A percentile compares a stretch with the other conserved stretches of the same genome.
Evolutionary conservation across 371 early-diverging fungal genomes (phyloP).

Genomic region (Mortierella sp.): DNA sequence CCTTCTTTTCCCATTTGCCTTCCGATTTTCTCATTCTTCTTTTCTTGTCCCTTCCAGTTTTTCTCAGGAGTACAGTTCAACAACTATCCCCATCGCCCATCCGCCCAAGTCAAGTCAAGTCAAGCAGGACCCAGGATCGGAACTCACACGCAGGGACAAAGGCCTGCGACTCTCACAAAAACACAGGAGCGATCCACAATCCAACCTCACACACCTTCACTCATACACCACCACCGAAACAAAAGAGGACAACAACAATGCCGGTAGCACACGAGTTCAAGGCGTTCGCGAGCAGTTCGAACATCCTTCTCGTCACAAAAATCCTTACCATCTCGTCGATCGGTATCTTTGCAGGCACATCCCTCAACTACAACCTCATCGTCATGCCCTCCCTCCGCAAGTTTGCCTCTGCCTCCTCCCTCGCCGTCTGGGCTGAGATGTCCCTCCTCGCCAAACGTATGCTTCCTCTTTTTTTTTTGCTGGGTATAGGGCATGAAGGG

Average conservation of each 20-base stretch:
- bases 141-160: background rate
- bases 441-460: constrained; percentile 33
- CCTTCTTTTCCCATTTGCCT: background rate
- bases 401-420: constrained; percentile 40
- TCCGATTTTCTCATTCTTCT: background rate
- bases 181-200: background rate
- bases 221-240: background rate
- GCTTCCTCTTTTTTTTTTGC: background rate
- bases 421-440: constrained; percentile 50
- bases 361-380: constrained; percentile 36
- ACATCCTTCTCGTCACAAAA: constrained; percentile 39
- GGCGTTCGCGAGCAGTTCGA: constrained; percentile 28
- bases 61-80: background rate
- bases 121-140: background rate
- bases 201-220: background rate
- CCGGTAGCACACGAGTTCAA: constrained; percentile 22
- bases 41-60: background rate
- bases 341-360: constrained; percentile 47
- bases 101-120: background rate
- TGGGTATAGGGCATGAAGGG: background rate
- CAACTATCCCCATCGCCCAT: background rate
- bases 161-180: too few relatives aligned
- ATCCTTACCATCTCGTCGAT: constrained; percentile 42
- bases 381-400: constrained; percentile 46
- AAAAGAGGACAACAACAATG: constrained; percentile 12